Base-by-base conservation (phyloP, 495 filamentous ascomycete genomes). In the Lophiostoma macrostomum region DNA sequence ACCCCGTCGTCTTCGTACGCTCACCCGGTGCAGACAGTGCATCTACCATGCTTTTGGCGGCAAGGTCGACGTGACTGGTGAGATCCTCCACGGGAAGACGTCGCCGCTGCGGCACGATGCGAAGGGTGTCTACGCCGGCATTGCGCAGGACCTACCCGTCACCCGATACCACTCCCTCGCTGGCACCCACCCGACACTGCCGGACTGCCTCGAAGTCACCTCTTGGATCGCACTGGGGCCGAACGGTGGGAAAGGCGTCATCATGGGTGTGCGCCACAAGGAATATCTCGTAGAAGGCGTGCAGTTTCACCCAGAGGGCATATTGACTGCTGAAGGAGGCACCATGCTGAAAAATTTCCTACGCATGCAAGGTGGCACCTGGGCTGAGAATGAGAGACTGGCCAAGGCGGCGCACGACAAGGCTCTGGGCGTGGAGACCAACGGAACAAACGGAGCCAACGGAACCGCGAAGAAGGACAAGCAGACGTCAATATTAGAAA, bases 231-330 rank as follows among this genome's bases (percentile, higher is more conserved):
- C 73, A 27, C 68, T 69, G 24, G 80, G 79, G 18, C 75, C 71
- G 25, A 77, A 78, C 67, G 84, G 83, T 29, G 81, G 74, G 14
- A 85, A 83, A 56, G 81, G 82, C 10, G 81, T 97, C 37, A 99
- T 99, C 56, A 97, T 97, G 93, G 93, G 93, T 16, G 84, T 97
- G 10, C 80, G 93, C 18, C 93, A 99, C 73, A 96, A 94, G 71
- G 79, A 91, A 64, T 83, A 86, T 63, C 75, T 87, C 0, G 76
- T 98, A 3, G 93, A 98, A 65, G 93, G 91, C 25, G 90, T 97
- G 14, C 93, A 98, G 66, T 98, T 96, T 67, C 93, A 98, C 64
- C 93, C 93, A 0, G 93, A 98, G 69, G 96, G 91, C 66, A 98
- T 98, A 45, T 71, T 98, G 24, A 96, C 93, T 0, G 87, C 83